A percentile compares a stretch with the other conserved stretches of the same genome.
These are phyloP conservation scores for Jamesozyma jinghongensis DNA, from an alignment of 805 yeast species.

Conservation along the genomic window DNA sequence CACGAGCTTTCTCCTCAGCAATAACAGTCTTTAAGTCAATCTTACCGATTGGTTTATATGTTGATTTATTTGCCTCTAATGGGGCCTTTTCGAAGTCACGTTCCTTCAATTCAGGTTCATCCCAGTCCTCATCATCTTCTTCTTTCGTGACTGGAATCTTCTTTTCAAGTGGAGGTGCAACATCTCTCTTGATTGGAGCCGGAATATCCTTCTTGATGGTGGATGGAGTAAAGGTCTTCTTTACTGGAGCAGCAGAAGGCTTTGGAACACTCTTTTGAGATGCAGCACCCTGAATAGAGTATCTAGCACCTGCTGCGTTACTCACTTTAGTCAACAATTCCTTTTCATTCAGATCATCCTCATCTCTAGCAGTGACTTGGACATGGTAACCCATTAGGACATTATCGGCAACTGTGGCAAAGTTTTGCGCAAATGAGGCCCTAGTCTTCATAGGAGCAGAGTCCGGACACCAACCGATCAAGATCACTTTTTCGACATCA, in stretches of 20 bases:
- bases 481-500: slow-evolving; percentile 71
- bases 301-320: slow-evolving; percentile 94
- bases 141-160: slow-evolving; percentile 1
- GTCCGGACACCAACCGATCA: slow-evolving; percentile 97
- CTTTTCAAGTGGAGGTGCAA: slow-evolving; percentile 4
- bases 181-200: slow-evolving; percentile 11
- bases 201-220: no score
- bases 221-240: slow-evolving; percentile 14
- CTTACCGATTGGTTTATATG: slow-evolving; percentile 56
- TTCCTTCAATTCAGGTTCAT: slow-evolving; percentile 38
- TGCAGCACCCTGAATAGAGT: slow-evolving; percentile 48
- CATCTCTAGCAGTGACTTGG: slow-evolving; percentile 92
- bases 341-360: slow-evolving; percentile 75
- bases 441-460: slow-evolving; percentile 75
- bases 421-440: slow-evolving; percentile 67
- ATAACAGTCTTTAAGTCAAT: slow-evolving; percentile 41
- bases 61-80: slow-evolving; percentile 34
- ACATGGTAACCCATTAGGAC: slow-evolving; percentile 80
- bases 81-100: slow-evolving; percentile 44
- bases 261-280: slow-evolving; percentile 31
- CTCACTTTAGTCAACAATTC: slow-evolving; percentile 69
- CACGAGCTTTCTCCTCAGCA: slow-evolving; percentile 35
- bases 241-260: slow-evolving; percentile 25
- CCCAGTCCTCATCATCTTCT: slow-evolving; percentile 35
- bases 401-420: slow-evolving; percentile 59